phyloP scores from a whole-genome alignment of 2,329 filamentous ascomycete genomes.

The Nothophaeocryptopus gaeumannii region DNA sequence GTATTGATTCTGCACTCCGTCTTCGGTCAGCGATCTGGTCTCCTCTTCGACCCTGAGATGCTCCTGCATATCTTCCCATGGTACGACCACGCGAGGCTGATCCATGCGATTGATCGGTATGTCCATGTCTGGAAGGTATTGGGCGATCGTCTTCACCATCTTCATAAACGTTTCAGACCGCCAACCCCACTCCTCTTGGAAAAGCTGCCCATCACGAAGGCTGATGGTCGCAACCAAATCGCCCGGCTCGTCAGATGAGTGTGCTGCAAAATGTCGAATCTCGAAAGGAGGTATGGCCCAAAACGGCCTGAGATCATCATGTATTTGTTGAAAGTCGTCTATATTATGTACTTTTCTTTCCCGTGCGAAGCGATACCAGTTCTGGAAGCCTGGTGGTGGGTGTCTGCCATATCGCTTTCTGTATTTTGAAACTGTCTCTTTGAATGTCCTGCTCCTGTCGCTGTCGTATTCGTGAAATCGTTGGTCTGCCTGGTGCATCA shows the following conservation, averaged over 20 bases:
- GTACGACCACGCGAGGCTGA: slow-evolving; percentile 42
- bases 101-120: slow-evolving; percentile 43
- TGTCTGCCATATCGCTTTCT: slow-evolving; percentile 41
- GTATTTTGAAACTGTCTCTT: slow-evolving; percentile 49
- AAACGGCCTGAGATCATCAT: slow-evolving; percentile 46
- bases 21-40: slow-evolving; percentile 32
- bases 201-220: slow-evolving; percentile 18
- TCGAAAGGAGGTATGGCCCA: slow-evolving; percentile 41
- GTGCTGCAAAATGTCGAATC: slow-evolving; percentile 42
- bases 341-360: slow-evolving; percentile 55
- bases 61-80: slow-evolving; percentile 33
- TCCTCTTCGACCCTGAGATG: slow-evolving; percentile 45
- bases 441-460: slow-evolving; percentile 48
- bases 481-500: slow-evolving; percentile 38
- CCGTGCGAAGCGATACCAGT: slow-evolving; percentile 45
- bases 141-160: slow-evolving; percentile 35
- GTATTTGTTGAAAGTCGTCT: slow-evolving; percentile 55
- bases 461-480: slow-evolving; percentile 26
- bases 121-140: slow-evolving; percentile 33
- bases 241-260: slow-evolving; percentile 54
- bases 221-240: slow-evolving; percentile 51
- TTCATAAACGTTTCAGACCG: slow-evolving; percentile 49
- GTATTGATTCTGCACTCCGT: slow-evolving; percentile 43
- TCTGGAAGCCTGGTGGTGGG: slow-evolving; percentile 47
- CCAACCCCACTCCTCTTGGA: slow-evolving; percentile 36